Base-by-base conservation (phyloP, 1,284 basidiomycete species). In the Volvariella surrecta region DNA sequence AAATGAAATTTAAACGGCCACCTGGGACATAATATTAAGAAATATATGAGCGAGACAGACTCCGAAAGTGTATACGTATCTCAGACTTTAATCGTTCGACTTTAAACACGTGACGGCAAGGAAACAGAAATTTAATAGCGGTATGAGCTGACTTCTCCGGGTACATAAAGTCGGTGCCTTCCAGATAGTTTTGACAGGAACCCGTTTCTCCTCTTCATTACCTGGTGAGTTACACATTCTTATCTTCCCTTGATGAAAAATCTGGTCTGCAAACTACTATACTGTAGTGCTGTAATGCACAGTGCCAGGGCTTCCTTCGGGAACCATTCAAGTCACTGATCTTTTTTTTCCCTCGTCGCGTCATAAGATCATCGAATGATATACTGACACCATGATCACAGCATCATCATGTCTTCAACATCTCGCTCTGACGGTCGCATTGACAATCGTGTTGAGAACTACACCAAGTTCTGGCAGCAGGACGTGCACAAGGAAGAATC, bases 381-480 rank as follows among this genome's bases (percentile, higher is more conserved):
- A 16, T 6, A 11, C 24, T 28, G 6, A 28, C 24, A 28, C 15
- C 7, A 6, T 8, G 6, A 6, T 39, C 15, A 7, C 40, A 41
- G 28, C 28, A 8, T 32, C 43, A 32, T 44, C 28, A 48, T 54
- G 58, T 44, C 51, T 42, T 44, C 40, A 16, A 9, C 19, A 13
- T 16, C 34, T 18, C 45, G 32, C 47, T 51, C 54, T 57, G 90
- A 96, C 62, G 83, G 84, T 53, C 88, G 94, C 49, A 76, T 88
- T 52, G 76, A 78, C 54, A 70, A 74, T 55, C 90, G 93, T 49
- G 90, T 98, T 43, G 81, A 82, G 60, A 86, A 86, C 68, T 99
- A 99, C 70, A 89, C 84, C 55, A 82, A 83, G 60, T 94, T 92
- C 70, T 99, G 95, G 95, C 79, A 96, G 53, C 83, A 87, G 60